These are phyloP conservation scores for Cladosporium sp. DNA, from an alignment of 2,329 filamentous ascomycete species.

Conservation along the genomic window DNA sequence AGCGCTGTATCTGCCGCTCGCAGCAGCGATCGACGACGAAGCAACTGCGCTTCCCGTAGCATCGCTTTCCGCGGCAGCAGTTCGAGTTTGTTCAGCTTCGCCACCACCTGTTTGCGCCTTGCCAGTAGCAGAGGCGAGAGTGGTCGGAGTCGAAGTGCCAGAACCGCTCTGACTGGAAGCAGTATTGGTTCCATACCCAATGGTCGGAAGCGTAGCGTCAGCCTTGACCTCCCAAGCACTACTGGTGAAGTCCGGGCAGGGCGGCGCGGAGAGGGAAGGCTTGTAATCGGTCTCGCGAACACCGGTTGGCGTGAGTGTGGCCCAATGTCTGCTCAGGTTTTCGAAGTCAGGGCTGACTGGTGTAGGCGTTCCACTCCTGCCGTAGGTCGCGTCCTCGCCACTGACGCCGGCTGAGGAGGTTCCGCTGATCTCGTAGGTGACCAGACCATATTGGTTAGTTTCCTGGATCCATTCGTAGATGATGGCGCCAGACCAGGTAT, in stretches of 20 bases:
- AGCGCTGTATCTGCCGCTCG: neutral
- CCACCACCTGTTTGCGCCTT: neutral
- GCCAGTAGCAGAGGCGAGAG: neutral
- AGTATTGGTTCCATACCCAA: slow-evolving; percentile 48
- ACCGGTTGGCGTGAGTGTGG: slow-evolving; percentile 64
- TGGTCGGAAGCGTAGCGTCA: slow-evolving; percentile 62
- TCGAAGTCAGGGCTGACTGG: slow-evolving; percentile 71
- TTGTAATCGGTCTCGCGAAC: slow-evolving; percentile 64
- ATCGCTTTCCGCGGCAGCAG: neutral
- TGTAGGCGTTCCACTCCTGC: slow-evolving; percentile 67
- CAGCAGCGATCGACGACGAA: neutral
- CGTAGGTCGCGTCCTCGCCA: slow-evolving; percentile 61
- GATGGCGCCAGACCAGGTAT: slow-evolving; percentile 71
- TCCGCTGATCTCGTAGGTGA: slow-evolving; percentile 63
- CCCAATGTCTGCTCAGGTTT: slow-evolving; percentile 75
- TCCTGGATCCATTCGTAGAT: slow-evolving; percentile 87
- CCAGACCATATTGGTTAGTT: slow-evolving; percentile 73
- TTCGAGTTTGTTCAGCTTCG: neutral
- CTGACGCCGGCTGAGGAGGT: slow-evolving; percentile 35
- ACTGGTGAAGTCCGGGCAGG: slow-evolving; percentile 66
- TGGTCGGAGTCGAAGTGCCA: neutral
- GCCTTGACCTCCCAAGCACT: slow-evolving; percentile 71
- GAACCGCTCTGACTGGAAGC: neutral
- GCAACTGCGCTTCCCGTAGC: neutral
- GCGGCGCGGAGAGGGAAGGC: slow-evolving; percentile 56